Conservation (phyloP, 2,329 filamentous ascomycete species). For the Calonectria hawksworthii region DNA sequence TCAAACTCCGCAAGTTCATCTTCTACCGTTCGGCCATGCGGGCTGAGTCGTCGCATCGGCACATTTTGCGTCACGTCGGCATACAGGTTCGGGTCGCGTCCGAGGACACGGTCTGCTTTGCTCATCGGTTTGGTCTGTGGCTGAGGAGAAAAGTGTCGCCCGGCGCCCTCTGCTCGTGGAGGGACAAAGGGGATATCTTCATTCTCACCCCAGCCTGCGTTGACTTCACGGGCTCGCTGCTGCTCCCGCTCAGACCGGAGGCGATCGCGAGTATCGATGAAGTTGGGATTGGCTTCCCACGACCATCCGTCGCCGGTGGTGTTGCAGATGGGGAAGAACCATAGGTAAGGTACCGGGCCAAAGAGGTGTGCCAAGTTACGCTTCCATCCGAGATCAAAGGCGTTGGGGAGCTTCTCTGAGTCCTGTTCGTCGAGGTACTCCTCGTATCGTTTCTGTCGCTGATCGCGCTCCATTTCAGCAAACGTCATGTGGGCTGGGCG, state of each 20-base stretch:
- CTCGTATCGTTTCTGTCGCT: slow-evolving; percentile 69
- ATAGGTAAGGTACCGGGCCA: slow-evolving; percentile 78
- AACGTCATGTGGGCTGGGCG: slow-evolving; percentile 64
- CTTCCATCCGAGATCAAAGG: slow-evolving; percentile 90
- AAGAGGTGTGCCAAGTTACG: slow-evolving; percentile 87
- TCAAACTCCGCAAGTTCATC: slow-evolving; percentile 59
- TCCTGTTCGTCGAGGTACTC: slow-evolving; percentile 92
- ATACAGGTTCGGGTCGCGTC: slow-evolving; percentile 69
- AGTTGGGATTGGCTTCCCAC: slow-evolving; percentile 89
- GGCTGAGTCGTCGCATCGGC: slow-evolving; percentile 63
- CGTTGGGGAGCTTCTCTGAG: slow-evolving; percentile 88
- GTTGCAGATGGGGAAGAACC: slow-evolving; percentile 85
- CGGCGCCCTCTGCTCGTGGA: slow-evolving; percentile 45
- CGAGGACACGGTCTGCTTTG: slow-evolving; percentile 71
- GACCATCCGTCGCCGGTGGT: slow-evolving; percentile 93
- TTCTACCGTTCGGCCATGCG: slow-evolving; percentile 59
- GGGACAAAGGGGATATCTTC: slow-evolving; percentile 42
- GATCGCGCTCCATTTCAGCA: slow-evolving; percentile 68
- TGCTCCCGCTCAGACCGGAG: slow-evolving; percentile 70
- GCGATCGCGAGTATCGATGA: slow-evolving; percentile 78
- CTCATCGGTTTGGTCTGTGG: slow-evolving; percentile 56
- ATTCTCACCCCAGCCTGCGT: slow-evolving; percentile 74
- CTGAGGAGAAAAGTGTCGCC: slow-evolving; percentile 50
- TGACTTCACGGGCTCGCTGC: slow-evolving; percentile 74
- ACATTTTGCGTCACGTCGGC: slow-evolving; percentile 62